These are phyloP conservation scores for Mucor velutinosus DNA, from an alignment of 371 early-diverging fungal genomes.

Conservation along the genomic window DNA sequence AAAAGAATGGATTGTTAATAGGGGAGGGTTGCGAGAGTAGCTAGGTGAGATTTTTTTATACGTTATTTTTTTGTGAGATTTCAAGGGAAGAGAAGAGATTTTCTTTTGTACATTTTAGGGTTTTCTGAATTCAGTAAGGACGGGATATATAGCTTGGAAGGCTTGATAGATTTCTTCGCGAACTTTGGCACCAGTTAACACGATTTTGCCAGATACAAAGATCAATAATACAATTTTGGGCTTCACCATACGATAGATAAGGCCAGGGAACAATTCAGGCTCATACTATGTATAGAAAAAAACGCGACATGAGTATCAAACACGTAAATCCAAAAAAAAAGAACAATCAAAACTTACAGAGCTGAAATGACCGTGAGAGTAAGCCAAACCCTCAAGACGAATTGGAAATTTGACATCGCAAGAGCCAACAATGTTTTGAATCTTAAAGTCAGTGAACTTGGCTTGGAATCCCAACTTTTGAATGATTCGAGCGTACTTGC, in stretches of 20 bases:
- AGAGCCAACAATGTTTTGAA: conserved; percentile 99
- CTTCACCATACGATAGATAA: conserved; percentile 99
- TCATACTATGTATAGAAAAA: conserved; percentile 79
- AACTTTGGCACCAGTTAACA: conserved; percentile 99
- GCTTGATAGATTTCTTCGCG: conserved; percentile 99
- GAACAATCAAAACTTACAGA: conserved; percentile 72
- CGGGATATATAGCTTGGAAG: conserved; percentile 99
- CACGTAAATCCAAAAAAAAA: not conserved
- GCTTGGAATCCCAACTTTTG: conserved; percentile 99
- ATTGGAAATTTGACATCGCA: conserved; percentile 99
- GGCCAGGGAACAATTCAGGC: conserved; percentile 99
- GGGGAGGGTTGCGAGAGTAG: not conserved
- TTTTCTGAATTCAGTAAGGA: conserved; percentile 90
- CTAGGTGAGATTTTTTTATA: not conserved
- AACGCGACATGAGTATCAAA: not conserved
- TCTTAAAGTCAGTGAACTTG: conserved; percentile 99
- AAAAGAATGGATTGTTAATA: not conserved
- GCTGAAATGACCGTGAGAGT: conserved; percentile 97
- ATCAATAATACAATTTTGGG: conserved; percentile 99
- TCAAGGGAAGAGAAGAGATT: not conserved
- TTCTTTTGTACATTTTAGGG: conserved; percentile 42
- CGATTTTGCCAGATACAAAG: conserved; percentile 99
- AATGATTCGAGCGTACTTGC: conserved; percentile 99
- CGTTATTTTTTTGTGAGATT: not conserved
- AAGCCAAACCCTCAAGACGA: conserved; percentile 98